phyloP scores from a whole-genome alignment of 148 eudicot species.

The Cornus kousa region DNA sequence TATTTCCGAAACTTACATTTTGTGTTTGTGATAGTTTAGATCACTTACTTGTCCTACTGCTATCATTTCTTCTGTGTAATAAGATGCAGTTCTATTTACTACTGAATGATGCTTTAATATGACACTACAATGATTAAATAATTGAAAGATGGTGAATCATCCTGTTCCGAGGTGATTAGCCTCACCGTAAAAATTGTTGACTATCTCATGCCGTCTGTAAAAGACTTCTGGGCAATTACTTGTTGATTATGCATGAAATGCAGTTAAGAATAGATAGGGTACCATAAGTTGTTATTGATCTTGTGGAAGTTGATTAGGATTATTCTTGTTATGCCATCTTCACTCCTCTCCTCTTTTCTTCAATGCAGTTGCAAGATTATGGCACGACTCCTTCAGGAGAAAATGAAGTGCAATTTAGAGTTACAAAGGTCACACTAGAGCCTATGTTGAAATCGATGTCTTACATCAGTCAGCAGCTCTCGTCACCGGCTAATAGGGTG shows the following conservation, averaged over 20 bases:
- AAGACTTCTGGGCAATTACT: no score
- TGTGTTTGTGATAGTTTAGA: neutral
- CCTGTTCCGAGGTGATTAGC: neutral
- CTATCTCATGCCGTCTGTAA: no score
- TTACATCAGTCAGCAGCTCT: conserved; percentile 32
- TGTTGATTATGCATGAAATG: neutral
- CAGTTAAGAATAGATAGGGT: neutral
- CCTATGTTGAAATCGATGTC: conserved; percentile 42
- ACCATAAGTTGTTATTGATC: neutral
- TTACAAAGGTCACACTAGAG: conserved; percentile 32
- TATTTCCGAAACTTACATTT: neutral
- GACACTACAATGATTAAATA: neutral
- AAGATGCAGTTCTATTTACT: neutral
- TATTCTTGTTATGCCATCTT: neutral
- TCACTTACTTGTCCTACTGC: neutral
- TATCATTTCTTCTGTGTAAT: neutral
- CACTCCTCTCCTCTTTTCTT: neutral
- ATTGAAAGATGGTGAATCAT: neutral
- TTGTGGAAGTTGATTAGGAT: neutral
- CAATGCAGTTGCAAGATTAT: conserved; percentile 32
- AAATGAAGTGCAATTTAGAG: conserved; percentile 30
- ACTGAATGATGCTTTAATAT: neutral
- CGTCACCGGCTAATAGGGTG: conserved; percentile 26
- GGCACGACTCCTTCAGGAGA: conserved; percentile 32
- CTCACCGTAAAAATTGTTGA: neutral